Conservation (phyloP, 2,329 filamentous ascomycete genomes). For the Escovopsis sp. region DNA sequence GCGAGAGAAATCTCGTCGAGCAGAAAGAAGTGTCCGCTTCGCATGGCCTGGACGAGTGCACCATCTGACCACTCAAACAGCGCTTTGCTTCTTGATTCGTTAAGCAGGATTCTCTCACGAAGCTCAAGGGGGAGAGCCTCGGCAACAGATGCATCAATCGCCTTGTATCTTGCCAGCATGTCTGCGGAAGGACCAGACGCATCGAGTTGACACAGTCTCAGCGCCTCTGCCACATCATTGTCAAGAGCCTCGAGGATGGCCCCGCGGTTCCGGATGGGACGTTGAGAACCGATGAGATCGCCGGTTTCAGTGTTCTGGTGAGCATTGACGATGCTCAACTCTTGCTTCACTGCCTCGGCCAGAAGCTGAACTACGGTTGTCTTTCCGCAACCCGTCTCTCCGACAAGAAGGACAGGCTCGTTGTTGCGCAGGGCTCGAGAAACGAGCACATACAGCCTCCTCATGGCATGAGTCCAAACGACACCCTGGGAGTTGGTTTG, state of each 20-base stretch:
- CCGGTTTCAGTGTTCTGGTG: conserved; percentile 98
- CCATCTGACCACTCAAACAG: conserved; percentile 96
- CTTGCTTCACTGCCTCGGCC: conserved; percentile 61
- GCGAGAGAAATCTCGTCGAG: conserved; percentile 96
- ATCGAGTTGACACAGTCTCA: conserved; percentile 27
- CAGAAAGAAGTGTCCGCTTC: conserved; percentile 74
- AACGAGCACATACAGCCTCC: conserved; percentile 80
- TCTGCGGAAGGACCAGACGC: conserved; percentile 29
- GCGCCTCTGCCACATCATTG: conserved; percentile 39
- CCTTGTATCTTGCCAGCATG: conserved; percentile 42
- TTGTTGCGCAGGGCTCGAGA: conserved; percentile 73
- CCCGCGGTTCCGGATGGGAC: conserved; percentile 75
- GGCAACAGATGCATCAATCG: conserved; percentile 29
- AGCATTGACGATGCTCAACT: conserved; percentile 84
- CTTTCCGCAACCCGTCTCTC: conserved; percentile 95
- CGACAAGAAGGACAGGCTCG: conserved; percentile 86
- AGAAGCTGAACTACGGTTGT: conserved; percentile 91
- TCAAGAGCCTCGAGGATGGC: conserved; percentile 53
- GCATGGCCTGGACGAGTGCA: conserved; percentile 88
- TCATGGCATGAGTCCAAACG: conserved; percentile 94
- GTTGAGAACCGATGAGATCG: conserved; percentile 88
- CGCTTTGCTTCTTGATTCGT: conserved; percentile 55
- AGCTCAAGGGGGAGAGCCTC: conserved; percentile 35
- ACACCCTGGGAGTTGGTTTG: conserved; percentile 46
- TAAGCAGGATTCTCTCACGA: conserved; percentile 29